Evolutionary conservation across 1,284 basidiomycete genomes (phyloP).

Genomic region (Neonothopanus nambi): DNA sequence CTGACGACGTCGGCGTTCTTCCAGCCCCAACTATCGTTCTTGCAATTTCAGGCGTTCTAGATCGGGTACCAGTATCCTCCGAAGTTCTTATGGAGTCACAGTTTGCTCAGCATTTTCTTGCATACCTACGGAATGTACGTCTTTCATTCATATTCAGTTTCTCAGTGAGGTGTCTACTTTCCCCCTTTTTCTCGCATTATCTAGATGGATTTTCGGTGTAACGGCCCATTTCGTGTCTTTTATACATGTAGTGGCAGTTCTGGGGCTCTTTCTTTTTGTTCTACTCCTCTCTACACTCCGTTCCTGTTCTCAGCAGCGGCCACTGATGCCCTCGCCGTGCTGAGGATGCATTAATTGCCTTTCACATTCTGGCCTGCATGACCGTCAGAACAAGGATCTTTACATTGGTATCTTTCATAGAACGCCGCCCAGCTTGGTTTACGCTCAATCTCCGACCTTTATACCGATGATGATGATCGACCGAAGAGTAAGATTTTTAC

Average conservation of each 20-base stretch:
- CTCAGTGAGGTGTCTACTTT: too few species aligned
- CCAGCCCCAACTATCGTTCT: conserved; percentile 52
- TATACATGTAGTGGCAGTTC: too few species aligned
- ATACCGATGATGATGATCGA: conserved; percentile 44
- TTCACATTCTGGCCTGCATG: too few species aligned
- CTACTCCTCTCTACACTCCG: conserved; percentile 5
- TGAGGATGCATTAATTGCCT: too few species aligned
- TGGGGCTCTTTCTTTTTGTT: too few species aligned
- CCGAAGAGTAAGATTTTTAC: conserved; percentile 37
- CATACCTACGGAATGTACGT: conserved; percentile 53
- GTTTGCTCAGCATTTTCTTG: conserved; percentile 47
- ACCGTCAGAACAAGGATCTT: too few species aligned
- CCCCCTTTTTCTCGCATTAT: too few species aligned
- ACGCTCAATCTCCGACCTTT: conserved; percentile 50
- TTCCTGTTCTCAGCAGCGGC: not conserved
- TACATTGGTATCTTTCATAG: conserved; percentile 21
- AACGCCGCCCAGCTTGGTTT: conserved; percentile 59
- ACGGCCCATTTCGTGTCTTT: too few species aligned
- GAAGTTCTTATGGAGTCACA: conserved; percentile 48
- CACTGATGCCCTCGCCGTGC: conserved; percentile 1
- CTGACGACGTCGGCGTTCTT: conserved; percentile 51
- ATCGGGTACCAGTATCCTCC: conserved; percentile 41
- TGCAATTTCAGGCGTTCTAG: conserved; percentile 51
- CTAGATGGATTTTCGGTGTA: too few species aligned
- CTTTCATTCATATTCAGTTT: not conserved